A percentile compares a stretch with the other conserved stretches of the same genome.
These are phyloP conservation scores for Psophocarpus tetragonolobus DNA, from an alignment of 306 rosid species.

Conservation along the genomic window DNA sequence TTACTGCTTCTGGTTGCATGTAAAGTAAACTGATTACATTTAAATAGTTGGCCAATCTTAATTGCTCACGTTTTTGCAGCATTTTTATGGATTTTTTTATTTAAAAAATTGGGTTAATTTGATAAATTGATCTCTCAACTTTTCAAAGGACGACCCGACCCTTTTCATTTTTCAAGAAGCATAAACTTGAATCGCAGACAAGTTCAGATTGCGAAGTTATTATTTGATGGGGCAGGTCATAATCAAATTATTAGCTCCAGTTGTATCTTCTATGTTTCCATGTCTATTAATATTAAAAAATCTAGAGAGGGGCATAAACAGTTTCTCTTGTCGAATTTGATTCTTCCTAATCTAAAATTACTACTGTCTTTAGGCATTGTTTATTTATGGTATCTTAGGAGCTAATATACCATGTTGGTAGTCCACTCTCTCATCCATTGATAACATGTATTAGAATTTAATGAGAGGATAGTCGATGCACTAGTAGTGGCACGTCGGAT, in stretches of 20 bases:
- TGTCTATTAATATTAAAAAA: not conserved
- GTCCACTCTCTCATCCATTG: not conserved
- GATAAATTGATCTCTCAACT: not conserved
- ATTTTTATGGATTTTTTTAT: not conserved
- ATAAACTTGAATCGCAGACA: constrained; percentile 18
- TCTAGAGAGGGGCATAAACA: not conserved
- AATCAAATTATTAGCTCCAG: not conserved
- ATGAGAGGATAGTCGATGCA: constrained; percentile 17
- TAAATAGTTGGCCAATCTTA: not conserved
- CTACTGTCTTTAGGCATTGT: constrained; percentile 3
- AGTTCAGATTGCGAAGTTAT: constrained; percentile 9
- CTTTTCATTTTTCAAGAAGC: constrained; percentile 1
- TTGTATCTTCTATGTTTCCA: constrained; percentile 29
- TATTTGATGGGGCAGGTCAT: constrained; percentile 5
- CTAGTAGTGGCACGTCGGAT: constrained; percentile 10
- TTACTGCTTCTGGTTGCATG: too few relatives aligned
- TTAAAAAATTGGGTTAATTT: not conserved
- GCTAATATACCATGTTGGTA: constrained; percentile 2
- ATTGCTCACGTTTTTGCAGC: not conserved
- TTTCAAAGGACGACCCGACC: constrained; percentile 7
- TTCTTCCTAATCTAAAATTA: constrained; percentile 19
- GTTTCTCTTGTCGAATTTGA: constrained; percentile 18
- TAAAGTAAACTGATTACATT: not conserved
- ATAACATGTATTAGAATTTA: constrained; percentile 13
- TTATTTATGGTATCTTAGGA: constrained; percentile 22